These are phyloP conservation scores for Suhomyces wounanorum DNA, from an alignment of 1,139 yeast species.

Conservation along the genomic window DNA sequence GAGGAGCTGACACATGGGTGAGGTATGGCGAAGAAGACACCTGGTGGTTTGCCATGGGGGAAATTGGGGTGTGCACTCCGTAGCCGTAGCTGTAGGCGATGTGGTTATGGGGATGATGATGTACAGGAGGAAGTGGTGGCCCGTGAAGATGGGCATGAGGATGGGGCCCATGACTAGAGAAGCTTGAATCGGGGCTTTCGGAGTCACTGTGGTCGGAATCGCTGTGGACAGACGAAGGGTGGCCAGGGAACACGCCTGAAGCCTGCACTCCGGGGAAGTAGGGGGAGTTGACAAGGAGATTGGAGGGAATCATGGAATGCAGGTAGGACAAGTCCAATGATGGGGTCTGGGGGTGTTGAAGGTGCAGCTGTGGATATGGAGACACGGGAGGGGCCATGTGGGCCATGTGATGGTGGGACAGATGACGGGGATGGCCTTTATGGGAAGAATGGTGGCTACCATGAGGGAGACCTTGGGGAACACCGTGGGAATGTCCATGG, in stretches of 20 bases:
- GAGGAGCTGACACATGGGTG: constrained; percentile 18
- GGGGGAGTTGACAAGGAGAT: constrained; percentile 67
- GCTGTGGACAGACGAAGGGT: neutral
- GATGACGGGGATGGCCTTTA: constrained; percentile 4
- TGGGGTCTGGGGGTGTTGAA: constrained; percentile 11
- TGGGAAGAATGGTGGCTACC: neutral
- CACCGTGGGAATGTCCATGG: neutral
- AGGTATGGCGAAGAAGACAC: constrained; percentile 20
- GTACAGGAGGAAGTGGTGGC: constrained; percentile 11
- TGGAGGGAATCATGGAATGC: constrained; percentile 59
- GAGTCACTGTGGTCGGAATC: constrained; percentile 11
- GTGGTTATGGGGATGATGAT: constrained; percentile 15
- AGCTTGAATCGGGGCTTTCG: neutral
- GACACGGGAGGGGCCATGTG: neutral
- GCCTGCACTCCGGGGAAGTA: constrained; percentile 30
- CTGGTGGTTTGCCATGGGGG: constrained; percentile 8
- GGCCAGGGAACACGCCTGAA: constrained; percentile 6
- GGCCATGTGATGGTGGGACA: neutral
- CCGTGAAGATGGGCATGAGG: neutral
- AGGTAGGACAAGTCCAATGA: constrained; percentile 13
- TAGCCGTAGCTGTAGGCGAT: constrained; percentile 7
- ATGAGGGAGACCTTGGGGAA: neutral
- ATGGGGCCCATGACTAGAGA: neutral
- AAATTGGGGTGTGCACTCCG: constrained; percentile 10
- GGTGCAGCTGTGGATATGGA: neutral